A percentile compares a stretch with the other conserved stretches of the same genome.
Conservation (phyloP, 2,329 filamentous ascomycete species). For the Sodiomyces alkalinus region DNA sequence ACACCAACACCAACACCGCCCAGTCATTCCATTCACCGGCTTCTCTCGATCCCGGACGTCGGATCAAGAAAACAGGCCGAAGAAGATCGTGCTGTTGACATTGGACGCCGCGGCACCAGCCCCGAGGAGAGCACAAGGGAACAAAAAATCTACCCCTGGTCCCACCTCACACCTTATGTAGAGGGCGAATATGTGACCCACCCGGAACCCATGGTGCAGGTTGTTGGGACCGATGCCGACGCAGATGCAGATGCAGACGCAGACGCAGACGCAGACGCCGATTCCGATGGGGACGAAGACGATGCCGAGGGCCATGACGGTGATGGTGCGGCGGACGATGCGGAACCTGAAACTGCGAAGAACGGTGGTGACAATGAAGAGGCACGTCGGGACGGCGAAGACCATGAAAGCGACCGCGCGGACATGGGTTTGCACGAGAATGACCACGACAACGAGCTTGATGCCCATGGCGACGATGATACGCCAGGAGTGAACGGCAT, state of each 20-base stretch:
- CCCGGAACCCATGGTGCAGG: slow-evolving; percentile 14
- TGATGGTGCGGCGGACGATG: slow-evolving; percentile 1
- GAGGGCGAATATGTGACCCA: slow-evolving; percentile 22
- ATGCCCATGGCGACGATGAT: slow-evolving; percentile 13
- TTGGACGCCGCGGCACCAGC: no score
- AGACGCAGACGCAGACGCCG: slow-evolving; percentile 1
- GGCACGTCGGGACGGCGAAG: slow-evolving; percentile 5
- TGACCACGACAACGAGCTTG: slow-evolving; percentile 10
- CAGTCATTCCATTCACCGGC: no score
- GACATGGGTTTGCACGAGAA: no score
- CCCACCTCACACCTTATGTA: slow-evolving; percentile 24
- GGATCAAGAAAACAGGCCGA: no score
- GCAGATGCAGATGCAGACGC: slow-evolving; percentile 2
- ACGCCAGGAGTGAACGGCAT: slow-evolving; percentile 14
- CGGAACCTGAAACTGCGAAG: background rate
- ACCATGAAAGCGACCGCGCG: slow-evolving; percentile 10
- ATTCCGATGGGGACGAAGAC: slow-evolving; percentile 1
- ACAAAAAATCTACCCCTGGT: slow-evolving; percentile 16
- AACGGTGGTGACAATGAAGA: slow-evolving; percentile 7
- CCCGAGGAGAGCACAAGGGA: no score
- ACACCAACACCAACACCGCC: no score
- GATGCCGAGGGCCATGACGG: slow-evolving; percentile 1
- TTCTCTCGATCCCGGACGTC: no score
- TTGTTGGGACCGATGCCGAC: slow-evolving; percentile 4
- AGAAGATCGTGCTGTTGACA: no score